These are phyloP conservation scores for Begonia masoniana DNA, from an alignment of 306 rosid genomes.

Conservation along the genomic window DNA sequence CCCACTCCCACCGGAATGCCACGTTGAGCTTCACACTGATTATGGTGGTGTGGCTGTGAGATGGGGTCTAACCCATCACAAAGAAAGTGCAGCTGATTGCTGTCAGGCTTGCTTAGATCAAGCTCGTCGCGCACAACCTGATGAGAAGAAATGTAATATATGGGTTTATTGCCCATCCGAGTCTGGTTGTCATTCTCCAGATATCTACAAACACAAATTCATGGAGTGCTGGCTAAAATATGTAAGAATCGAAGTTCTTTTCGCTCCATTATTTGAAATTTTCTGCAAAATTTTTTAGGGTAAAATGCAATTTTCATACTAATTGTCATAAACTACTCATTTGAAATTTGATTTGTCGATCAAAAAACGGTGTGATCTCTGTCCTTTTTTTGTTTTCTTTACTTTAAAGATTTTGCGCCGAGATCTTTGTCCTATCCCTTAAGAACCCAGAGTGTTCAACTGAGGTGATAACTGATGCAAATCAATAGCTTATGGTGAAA, in stretches of 20 bases:
- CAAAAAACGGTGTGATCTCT: no score
- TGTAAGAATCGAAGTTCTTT: slow-evolving; percentile 28
- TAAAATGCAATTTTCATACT: no score
- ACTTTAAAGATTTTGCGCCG: no score
- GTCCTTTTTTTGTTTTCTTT: no score
- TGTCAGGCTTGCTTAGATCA: slow-evolving; percentile 93
- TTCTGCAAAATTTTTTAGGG: not conserved
- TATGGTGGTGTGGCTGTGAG: slow-evolving; percentile 77
- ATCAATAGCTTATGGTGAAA: no score
- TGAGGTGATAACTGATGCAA: no score
- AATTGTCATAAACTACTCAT: slow-evolving; percentile 7
- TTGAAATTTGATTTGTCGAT: no score
- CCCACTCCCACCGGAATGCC: slow-evolving; percentile 60
- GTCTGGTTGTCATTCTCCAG: slow-evolving; percentile 82
- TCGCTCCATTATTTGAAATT: not conserved
- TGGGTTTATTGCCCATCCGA: slow-evolving; percentile 97
- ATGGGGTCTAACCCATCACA: slow-evolving; percentile 95
- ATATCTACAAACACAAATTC: slow-evolving; percentile 68
- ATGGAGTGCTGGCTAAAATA: slow-evolving; percentile 92
- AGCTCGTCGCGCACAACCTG: slow-evolving; percentile 51
- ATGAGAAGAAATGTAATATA: slow-evolving; percentile 65
- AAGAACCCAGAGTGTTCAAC: no score
- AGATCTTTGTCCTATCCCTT: no score
- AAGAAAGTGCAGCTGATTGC: slow-evolving; percentile 95
- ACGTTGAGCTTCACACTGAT: slow-evolving; percentile 66